phyloP scores from a whole-genome alignment of 148 eudicot species.

The Amaranthus hypochondriacus region DNA sequence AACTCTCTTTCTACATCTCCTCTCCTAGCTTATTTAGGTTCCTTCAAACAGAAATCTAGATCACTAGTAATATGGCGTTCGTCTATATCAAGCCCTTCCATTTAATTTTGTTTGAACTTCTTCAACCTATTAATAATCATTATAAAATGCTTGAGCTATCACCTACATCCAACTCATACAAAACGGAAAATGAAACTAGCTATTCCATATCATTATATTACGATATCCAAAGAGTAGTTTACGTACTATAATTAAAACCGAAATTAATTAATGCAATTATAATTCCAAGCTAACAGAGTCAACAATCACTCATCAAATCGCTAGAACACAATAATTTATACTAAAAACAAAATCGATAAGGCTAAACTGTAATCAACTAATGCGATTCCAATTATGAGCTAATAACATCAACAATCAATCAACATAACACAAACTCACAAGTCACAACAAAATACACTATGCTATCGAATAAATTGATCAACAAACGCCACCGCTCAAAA shows the following conservation, averaged over 20 bases:
- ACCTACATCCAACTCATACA: not conserved
- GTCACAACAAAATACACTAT: not conserved
- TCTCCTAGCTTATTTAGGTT: not conserved
- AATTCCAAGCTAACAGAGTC: no score
- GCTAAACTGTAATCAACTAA: not conserved
- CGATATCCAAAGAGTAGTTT: not conserved
- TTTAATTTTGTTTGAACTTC: not conserved
- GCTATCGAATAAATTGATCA: not conserved
- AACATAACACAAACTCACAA: not conserved
- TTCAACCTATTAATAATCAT: not conserved
- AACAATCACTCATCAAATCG: no score
- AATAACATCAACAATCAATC: not conserved
- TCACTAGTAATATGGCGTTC: not conserved
- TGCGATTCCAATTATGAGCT: not conserved
- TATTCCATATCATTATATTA: not conserved
- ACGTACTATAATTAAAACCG: no score
- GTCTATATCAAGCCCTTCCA: not conserved
- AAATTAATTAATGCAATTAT: no score
- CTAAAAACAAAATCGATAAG: no score
- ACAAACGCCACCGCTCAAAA: no score
- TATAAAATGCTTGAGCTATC: not conserved
- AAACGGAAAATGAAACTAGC: not conserved
- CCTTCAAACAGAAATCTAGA: not conserved
- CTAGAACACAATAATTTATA: no score
- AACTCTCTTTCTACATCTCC: not conserved